Evolutionary conservation across 83 land plant species (phyloP), one percentile per base, ranked within the genome.

Genomic region (Picea abies): DNA sequence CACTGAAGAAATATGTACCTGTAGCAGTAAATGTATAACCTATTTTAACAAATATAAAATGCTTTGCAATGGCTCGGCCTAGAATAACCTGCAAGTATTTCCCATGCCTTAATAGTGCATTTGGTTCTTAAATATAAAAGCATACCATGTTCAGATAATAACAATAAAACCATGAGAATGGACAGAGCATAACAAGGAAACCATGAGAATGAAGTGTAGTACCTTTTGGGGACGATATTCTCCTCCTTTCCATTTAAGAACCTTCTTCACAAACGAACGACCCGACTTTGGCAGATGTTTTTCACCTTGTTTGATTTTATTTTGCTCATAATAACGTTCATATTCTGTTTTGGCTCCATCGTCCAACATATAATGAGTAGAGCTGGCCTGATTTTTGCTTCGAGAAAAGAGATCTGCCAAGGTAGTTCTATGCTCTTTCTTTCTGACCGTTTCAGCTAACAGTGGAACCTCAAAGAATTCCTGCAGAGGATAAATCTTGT

Each of bases 341-440:
- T 41, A 44, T 47, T 73, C 77, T 47, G 0, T 44, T 73, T 73
- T 73, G 56, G 58, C 56, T 41, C 25, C 58, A 73, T 73, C 56
- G 12, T 73, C 4, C 11, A 22, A 44, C 8, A 47, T 11, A 47
- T 44, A 52, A 52, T 52, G 58, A 52, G 58, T 44, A 22, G 77
- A 47, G 26, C 15, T 73, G 4, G 77, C 47, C 20, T 47, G 22
- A 44, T 73, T 73, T n/a, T 73, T 73, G 77, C 77, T 73, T 73
- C 77, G 0, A 3, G 77, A 73, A 22, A 73, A 73, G 25, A 73
- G 77, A 73, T 73, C 58, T 73, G 58, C 58, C 29, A 73, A 73
- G 77, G 58, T 73, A 29, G 77, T 73, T 73, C 77, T 73, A 16
- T 47, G 77, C 25, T 73, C 77, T 52, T 73, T 73, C 77, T 73